These are phyloP conservation scores for Fusarium nisikadoi DNA, from an alignment of 2,329 filamentous ascomycete genomes.

Conservation along the genomic window DNA sequence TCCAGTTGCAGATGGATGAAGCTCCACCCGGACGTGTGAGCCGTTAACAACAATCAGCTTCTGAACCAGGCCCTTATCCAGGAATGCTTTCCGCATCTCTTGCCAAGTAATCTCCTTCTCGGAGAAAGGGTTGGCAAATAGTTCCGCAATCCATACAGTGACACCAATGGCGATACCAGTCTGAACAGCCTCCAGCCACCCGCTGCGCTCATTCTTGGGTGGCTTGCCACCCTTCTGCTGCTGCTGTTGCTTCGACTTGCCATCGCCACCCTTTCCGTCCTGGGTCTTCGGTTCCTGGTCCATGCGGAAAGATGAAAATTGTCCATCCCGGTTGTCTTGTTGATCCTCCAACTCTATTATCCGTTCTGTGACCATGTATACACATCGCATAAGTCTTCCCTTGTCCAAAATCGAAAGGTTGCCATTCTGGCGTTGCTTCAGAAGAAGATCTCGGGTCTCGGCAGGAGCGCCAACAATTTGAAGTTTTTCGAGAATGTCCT, in stretches of 20 bases:
- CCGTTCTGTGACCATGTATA: conserved; percentile 52
- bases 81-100: conserved; percentile 91
- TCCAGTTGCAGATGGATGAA: conserved; percentile 74
- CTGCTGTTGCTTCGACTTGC: conserved; percentile 42
- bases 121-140: conserved; percentile 54
- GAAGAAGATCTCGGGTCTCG: conserved; percentile 70
- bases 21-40: conserved; percentile 78
- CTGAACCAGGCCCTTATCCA: conserved; percentile 95
- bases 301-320: conserved; percentile 37
- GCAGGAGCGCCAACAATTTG: conserved; percentile 75
- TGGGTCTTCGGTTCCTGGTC: conserved; percentile 38
- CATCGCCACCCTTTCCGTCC: conserved; percentile 34
- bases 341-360: conserved; percentile 46
- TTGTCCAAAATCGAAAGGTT: conserved; percentile 57
- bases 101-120: conserved; percentile 93
- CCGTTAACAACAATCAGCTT: conserved; percentile 85
- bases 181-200: conserved; percentile 50
- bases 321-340: conserved; percentile 31
- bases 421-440: conserved; percentile 66
- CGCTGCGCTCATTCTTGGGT: conserved; percentile 49
- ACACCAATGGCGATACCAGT: conserved; percentile 59
- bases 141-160: conserved; percentile 61
- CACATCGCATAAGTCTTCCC: conserved; percentile 51
- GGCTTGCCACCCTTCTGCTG: conserved; percentile 46
- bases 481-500: conserved; percentile 69